A percentile compares a stretch with the other conserved stretches of the same genome.
phyloP scores from a whole-genome alignment of 257 asterid species.

The Datura wrightii region DNA sequence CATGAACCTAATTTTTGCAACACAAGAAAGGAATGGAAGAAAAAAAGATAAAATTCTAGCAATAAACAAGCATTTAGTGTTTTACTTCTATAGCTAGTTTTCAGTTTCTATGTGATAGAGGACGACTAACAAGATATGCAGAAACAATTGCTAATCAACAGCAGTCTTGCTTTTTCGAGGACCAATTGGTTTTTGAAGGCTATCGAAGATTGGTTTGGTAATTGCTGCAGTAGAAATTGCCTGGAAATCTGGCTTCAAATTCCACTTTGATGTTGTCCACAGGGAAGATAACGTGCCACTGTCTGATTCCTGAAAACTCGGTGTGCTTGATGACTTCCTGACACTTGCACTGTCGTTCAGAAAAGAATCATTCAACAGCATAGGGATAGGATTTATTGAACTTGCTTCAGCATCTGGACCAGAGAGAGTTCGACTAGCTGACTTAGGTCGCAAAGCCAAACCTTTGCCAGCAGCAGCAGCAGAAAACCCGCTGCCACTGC shows the following conservation, averaged over 20 bases:
- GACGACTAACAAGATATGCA: background rate
- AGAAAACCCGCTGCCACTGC: constrained; percentile 50
- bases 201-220: constrained; percentile 78
- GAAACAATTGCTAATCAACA: constrained; percentile 56
- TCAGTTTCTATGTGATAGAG: background rate
- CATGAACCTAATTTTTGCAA: constrained; percentile 10
- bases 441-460: constrained; percentile 79
- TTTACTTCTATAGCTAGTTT: constrained; percentile 24
- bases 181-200: constrained; percentile 62
- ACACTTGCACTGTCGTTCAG: constrained; percentile 54
- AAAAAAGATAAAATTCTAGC: background rate
- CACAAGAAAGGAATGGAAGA: background rate
- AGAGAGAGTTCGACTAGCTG: constrained; percentile 50
- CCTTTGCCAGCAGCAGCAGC: constrained; percentile 64
- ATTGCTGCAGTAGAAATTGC: constrained; percentile 70
- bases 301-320: constrained; percentile 78
- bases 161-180: constrained; percentile 75
- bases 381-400: constrained; percentile 45
- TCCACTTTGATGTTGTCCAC: constrained; percentile 80
- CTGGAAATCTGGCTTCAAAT: constrained; percentile 76
- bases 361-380: constrained; percentile 56
- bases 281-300: constrained; percentile 57
- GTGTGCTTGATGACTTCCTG: constrained; percentile 71
- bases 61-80: background rate
- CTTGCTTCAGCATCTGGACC: constrained; percentile 61